phyloP scores from a whole-genome alignment of 2,329 filamentous ascomycete species.

The Pseudogymnoascus sp. region DNA sequence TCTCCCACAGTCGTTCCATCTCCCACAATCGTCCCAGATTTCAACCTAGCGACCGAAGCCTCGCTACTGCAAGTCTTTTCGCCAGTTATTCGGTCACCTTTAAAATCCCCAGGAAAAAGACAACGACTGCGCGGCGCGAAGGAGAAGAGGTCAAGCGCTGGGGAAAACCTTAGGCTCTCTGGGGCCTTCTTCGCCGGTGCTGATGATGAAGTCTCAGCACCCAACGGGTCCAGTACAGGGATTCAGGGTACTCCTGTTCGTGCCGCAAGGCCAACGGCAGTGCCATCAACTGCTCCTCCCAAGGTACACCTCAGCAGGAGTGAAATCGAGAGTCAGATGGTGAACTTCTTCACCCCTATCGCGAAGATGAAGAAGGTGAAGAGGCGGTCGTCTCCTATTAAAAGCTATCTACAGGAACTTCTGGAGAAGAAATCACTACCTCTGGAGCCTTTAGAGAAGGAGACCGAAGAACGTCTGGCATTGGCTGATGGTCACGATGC shows the following conservation, averaged over 20 bases:
- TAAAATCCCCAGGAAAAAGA: background rate
- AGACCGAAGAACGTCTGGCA: background rate
- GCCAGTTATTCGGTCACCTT: background rate
- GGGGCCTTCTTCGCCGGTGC: background rate
- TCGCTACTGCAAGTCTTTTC: background rate
- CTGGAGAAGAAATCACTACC: conserved; percentile 3
- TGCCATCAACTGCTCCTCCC: background rate
- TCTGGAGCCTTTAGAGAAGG: background rate
- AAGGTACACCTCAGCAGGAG: conserved; percentile 8
- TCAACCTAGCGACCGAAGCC: background rate
- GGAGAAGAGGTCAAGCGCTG: background rate
- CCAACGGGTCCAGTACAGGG: background rate
- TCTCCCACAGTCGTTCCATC: background rate
- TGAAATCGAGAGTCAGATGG: conserved; percentile 5
- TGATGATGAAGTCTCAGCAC: background rate
- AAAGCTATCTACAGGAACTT: conserved; percentile 10
- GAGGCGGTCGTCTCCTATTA: conserved; percentile 11
- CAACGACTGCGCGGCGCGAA: background rate
- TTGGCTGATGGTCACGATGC: background rate
- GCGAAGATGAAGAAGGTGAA: conserved; percentile 8
- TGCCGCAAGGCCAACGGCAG: background rate
- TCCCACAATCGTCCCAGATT: background rate
- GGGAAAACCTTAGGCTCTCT: background rate
- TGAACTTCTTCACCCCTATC: conserved; percentile 8
- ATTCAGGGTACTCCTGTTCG: background rate